Evolutionary conservation across 2,329 filamentous ascomycete species (phyloP).

Genomic region (Paecilomyces sp.): DNA sequence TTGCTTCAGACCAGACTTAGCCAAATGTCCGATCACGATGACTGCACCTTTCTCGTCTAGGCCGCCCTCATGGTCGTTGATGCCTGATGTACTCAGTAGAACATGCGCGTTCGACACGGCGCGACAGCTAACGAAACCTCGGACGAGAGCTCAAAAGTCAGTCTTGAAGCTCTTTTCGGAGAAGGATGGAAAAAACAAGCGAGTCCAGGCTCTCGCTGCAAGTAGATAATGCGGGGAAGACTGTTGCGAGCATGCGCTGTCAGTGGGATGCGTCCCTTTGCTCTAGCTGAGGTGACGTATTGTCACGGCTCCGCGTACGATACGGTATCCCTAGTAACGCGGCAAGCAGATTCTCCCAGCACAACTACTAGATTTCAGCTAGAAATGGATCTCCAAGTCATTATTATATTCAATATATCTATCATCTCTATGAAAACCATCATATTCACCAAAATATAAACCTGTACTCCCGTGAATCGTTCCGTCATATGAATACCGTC

Average conservation of each 20-base stretch:
- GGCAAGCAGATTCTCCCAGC: background rate
- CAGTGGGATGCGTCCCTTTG: constrained; percentile 8
- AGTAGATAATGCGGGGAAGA: constrained; percentile 11
- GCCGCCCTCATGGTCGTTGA: background rate
- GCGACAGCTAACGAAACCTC: background rate
- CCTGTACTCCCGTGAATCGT: background rate
- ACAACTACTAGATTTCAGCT: background rate
- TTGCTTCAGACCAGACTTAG: constrained; percentile 33
- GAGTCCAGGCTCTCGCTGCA: background rate
- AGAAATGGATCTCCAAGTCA: background rate
- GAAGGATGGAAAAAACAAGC: background rate
- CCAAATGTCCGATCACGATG: background rate
- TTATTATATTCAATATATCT: background rate
- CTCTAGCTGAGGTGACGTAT: constrained; percentile 15
- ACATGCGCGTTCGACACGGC: background rate
- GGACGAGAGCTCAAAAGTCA: background rate
- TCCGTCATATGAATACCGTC: constrained; percentile 8
- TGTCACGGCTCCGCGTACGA: constrained; percentile 1
- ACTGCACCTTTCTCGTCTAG: background rate
- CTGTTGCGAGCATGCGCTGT: constrained; percentile 13
- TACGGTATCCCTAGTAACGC: constrained; percentile 1
- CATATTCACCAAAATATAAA: background rate
- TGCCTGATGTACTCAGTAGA: background rate
- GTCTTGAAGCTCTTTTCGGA: background rate
- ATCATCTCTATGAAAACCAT: background rate